Percentiles rank a stretch among this genome's conserved stretches.
These are phyloP conservation scores for Chionographis japonica DNA, from an alignment of 106 monocot genomes.

Conservation along the genomic window DNA sequence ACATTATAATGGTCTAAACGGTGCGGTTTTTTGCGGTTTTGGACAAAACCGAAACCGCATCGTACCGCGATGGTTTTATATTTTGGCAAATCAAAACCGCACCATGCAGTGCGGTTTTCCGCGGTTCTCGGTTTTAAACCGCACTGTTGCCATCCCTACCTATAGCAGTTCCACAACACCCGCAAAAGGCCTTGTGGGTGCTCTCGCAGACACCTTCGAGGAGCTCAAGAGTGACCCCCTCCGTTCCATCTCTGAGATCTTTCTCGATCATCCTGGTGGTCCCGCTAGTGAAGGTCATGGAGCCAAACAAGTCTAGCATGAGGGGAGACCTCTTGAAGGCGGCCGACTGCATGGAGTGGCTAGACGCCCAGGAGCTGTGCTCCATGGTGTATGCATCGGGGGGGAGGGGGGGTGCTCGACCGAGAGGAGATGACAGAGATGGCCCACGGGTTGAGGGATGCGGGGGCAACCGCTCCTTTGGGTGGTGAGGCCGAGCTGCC, in stretches of 20 bases:
- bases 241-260: slow-evolving; percentile 10
- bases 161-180: slow-evolving; percentile 32
- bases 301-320: background rate
- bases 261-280: slow-evolving; percentile 38
- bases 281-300: slow-evolving; percentile 14
- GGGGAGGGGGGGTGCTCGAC: slow-evolving; percentile 27
- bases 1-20: no score
- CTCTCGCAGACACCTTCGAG: slow-evolving; percentile 51
- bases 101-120: no score
- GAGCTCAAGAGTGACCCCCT: slow-evolving; percentile 34
- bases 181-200: slow-evolving; percentile 38
- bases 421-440: slow-evolving; percentile 53
- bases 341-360: slow-evolving; percentile 49
- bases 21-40: no score
- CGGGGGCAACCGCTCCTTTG: slow-evolving; percentile 56
- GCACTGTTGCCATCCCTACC: no score
- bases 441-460: slow-evolving; percentile 32
- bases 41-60: no score
- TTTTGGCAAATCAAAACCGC: no score
- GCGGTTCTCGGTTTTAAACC: no score
- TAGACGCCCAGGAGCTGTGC: slow-evolving; percentile 26
- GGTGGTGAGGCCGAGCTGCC: slow-evolving; percentile 47
- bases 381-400: slow-evolving; percentile 68
- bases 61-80: no score
- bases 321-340: slow-evolving; percentile 12